These are phyloP conservation scores for Coemansia sp. DNA, from an alignment of 192 early-diverging fungal species.

Conservation along the genomic window DNA sequence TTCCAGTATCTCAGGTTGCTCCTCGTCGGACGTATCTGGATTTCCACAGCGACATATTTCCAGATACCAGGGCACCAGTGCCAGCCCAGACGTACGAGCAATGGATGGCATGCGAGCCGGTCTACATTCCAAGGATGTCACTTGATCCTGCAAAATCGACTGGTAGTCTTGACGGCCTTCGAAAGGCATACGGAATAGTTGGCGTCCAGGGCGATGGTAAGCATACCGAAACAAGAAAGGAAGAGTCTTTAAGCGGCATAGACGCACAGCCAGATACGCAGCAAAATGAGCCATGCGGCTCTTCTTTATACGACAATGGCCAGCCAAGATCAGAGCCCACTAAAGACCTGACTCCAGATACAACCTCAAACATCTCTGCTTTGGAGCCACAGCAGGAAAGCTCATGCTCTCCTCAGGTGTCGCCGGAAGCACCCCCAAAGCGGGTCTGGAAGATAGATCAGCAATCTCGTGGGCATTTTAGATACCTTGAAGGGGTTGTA, in stretches of 20 bases:
- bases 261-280: background rate
- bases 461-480: constrained; percentile 49
- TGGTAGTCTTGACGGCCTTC: constrained; percentile 24
- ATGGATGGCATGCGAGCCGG: constrained; percentile 62
- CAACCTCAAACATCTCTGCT: background rate
- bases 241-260: background rate
- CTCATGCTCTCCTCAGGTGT: background rate
- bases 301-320: background rate
- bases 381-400: background rate
- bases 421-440: background rate
- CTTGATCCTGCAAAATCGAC: constrained; percentile 28
- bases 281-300: background rate
- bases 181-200: constrained; percentile 4
- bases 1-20: constrained; percentile 68
- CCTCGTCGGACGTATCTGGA: constrained; percentile 73
- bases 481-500: constrained; percentile 59
- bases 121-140: constrained; percentile 25
- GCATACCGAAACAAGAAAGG: background rate
- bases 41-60: constrained; percentile 84
- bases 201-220: background rate
- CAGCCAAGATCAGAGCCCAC: background rate
- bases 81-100: constrained; percentile 58
- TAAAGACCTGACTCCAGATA: background rate
- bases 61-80: constrained; percentile 67
- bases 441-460: background rate